Conservation (phyloP, 1,284 basidiomycete species). For the Ceratobasidium sp. region DNA sequence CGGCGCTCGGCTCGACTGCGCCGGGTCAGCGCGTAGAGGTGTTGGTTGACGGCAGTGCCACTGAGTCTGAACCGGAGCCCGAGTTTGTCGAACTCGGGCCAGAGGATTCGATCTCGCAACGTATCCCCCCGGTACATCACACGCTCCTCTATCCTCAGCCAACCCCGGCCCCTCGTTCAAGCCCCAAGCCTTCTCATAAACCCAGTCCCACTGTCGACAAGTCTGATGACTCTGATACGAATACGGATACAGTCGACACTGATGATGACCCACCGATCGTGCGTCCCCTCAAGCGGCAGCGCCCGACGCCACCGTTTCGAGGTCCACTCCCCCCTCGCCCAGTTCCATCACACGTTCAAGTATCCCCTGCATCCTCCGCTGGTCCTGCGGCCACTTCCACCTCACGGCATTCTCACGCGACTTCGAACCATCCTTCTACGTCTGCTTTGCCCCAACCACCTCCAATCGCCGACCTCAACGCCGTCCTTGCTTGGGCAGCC, state of each 20-base stretch:
- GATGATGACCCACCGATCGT: neutral
- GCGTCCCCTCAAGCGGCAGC: neutral
- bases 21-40: neutral
- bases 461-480: neutral
- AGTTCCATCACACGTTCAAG: neutral
- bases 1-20: neutral
- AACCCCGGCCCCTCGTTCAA: neutral
- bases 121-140: neutral
- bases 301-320: too few relatives aligned
- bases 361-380: too few relatives aligned
- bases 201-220: neutral
- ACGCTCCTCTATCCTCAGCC: neutral
- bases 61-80: neutral
- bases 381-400: too few relatives aligned
- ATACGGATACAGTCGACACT: neutral
- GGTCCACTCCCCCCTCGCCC: neutral
- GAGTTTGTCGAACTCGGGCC: constrained; percentile 21
- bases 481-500: neutral
- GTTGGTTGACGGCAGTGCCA: neutral
- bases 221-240: neutral
- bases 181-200: neutral
- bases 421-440: neutral
- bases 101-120: constrained; percentile 13
- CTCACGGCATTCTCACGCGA: too few relatives aligned
- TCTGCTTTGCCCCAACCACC: neutral